These are phyloP conservation scores for Umbilicaria muhlenbergii DNA, from an alignment of 495 filamentous ascomycete species.

Conservation along the genomic window DNA sequence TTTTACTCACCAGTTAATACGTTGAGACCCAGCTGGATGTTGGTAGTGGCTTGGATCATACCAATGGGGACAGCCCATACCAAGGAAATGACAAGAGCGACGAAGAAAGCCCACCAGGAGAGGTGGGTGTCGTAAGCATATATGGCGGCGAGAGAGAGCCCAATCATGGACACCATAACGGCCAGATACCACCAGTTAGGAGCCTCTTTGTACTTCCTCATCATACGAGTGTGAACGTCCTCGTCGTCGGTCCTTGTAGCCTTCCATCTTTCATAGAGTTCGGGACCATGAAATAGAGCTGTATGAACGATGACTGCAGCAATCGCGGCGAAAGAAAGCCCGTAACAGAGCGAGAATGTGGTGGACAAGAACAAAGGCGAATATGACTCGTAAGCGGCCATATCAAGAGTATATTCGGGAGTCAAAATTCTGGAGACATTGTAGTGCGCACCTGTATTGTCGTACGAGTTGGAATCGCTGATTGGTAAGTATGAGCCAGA, in stretches of 20 bases:
- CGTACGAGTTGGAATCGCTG: conserved; percentile 37
- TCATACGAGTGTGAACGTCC: conserved; percentile 50
- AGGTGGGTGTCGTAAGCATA: conserved; percentile 36
- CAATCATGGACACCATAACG: conserved; percentile 32
- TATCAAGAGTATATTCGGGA: conserved; percentile 36
- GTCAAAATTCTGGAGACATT: conserved; percentile 38
- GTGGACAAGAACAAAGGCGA: conserved; percentile 48
- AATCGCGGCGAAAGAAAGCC: conserved; percentile 43
- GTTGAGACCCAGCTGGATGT: conserved; percentile 37
- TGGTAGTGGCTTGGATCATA: conserved; percentile 37
- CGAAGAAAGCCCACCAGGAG: conserved; percentile 36
- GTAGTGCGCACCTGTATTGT: conserved; percentile 37
- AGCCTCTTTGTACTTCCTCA: conserved; percentile 40
- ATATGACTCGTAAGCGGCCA: conserved; percentile 35
- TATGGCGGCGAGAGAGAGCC: conserved; percentile 33
- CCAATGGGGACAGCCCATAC: conserved; percentile 38
- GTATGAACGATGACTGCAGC: conserved; percentile 39
- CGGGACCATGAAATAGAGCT: conserved; percentile 37
- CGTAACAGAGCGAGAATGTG: conserved; percentile 41
- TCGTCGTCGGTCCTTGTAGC: conserved; percentile 37
- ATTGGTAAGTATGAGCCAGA: conserved; percentile 39
- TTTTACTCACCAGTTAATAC: conserved; percentile 27
- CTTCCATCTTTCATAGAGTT: conserved; percentile 35
- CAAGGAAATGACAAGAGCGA: conserved; percentile 30
- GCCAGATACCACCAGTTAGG: conserved; percentile 49